Percentiles rank a stretch among this genome's conserved stretches.
Conservation (phyloP, 1,139 yeast species). For the Diutina siamensis region DNA sequence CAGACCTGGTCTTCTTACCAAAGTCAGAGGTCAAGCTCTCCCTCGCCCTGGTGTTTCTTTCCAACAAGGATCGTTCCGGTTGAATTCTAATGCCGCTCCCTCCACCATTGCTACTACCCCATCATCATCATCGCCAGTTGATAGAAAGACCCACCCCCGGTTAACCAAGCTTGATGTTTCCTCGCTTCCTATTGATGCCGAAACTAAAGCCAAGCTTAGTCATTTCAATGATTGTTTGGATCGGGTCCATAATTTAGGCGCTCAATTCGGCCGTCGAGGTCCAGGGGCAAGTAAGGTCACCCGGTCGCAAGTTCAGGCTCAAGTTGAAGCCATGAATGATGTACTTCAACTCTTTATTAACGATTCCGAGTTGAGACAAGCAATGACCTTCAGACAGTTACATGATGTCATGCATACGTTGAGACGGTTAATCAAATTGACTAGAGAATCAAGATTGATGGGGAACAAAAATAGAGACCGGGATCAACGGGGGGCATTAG, state of each 20-base stretch:
- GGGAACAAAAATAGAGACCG: constrained; percentile 27
- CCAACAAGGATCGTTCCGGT: constrained; percentile 4
- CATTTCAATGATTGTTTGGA: constrained; percentile 21
- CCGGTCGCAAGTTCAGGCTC: constrained; percentile 8
- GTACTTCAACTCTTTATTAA: constrained; percentile 19
- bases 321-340: constrained; percentile 7
- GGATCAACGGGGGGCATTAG: constrained; percentile 21
- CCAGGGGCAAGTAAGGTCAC: neutral
- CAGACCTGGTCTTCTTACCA: constrained; percentile 29
- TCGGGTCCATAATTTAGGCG: constrained; percentile 13
- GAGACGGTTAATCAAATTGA: constrained; percentile 17
- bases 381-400: constrained; percentile 18
- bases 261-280: neutral
- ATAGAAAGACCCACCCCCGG: constrained; percentile 1
- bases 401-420: constrained; percentile 18
- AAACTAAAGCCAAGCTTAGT: constrained; percentile 12
- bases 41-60: constrained; percentile 3
- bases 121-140: constrained; percentile 13
- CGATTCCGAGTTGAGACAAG: constrained; percentile 15
- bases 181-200: neutral
- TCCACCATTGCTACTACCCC: constrained; percentile 9
- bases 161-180: neutral
- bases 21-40: constrained; percentile 20
- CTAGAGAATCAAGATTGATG: constrained; percentile 22
- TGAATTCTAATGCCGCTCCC: constrained; percentile 3